Evolutionary conservation across 2,329 filamentous ascomycete species (phyloP).

Genomic region (Colletotrichum chlorophyti): DNA sequence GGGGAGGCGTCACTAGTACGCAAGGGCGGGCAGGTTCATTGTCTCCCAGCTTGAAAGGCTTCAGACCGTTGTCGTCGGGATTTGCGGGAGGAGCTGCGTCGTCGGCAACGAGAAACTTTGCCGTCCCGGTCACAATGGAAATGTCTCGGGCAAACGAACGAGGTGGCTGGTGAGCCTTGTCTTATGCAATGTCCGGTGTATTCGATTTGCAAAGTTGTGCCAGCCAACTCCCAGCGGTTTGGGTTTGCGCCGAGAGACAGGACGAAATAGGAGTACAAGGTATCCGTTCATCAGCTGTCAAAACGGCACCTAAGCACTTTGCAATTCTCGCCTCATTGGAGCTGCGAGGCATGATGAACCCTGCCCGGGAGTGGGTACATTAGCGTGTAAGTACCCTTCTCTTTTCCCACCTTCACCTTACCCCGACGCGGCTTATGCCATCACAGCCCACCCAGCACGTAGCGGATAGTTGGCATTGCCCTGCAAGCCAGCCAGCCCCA

Average conservation of each 20-base stretch:
- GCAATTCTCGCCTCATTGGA: conserved; percentile 7
- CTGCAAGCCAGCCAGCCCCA: not conserved
- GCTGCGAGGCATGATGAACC: conserved; percentile 14
- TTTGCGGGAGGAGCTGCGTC: not conserved
- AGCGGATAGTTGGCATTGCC: not conserved
- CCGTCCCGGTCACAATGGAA: not conserved
- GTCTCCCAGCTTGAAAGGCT: conserved; percentile 17
- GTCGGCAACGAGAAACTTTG: not conserved
- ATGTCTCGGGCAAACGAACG: conserved; percentile 12
- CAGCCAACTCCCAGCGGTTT: not conserved
- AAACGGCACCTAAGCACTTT: conserved; percentile 13
- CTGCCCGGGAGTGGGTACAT: conserved; percentile 11
- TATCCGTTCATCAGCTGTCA: conserved; percentile 6
- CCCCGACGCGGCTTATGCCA: conserved; percentile 17
- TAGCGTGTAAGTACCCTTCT: conserved; percentile 5
- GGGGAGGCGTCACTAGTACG: not conserved
- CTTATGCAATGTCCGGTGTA: conserved; percentile 5
- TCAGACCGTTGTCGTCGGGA: not conserved
- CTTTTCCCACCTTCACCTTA: conserved; percentile 1
- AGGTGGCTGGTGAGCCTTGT: not conserved
- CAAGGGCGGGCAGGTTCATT: not conserved
- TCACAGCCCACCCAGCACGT: not conserved
- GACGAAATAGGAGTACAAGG: not conserved
- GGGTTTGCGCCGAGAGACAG: not conserved
- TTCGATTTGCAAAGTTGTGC: not conserved